Base-by-base conservation (phyloP, 176 grass and related monocot species). In the Paspalum vaginatum region DNA sequence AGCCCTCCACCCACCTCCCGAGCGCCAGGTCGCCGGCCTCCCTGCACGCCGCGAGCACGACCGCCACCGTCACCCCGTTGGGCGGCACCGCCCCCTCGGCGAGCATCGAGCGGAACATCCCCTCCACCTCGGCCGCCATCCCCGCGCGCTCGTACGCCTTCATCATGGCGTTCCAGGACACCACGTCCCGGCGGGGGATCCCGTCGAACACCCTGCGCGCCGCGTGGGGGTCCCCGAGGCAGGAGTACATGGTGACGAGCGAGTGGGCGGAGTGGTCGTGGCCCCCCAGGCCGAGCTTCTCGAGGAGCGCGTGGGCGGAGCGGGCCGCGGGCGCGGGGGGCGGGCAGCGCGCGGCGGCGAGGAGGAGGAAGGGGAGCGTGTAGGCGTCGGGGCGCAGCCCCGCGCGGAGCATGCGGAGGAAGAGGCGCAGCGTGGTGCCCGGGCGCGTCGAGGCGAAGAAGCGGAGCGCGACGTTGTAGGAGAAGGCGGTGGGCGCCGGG, bases 1-100 rank as follows among this genome's bases (percentile, higher is more conserved):
- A 86, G 17, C 27, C 75, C 72, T 97, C 91, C 48, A 97, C 25
- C 91, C 88, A 83, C 79, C 40, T 79, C 9, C 94, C 91, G 0
- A 89, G 65, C 14, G n/a, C 64, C 56, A 87, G 18, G 63, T 97
- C 74, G 14, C 80, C 90, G 4, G 86, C 63, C 11, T 87, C 77
- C 11, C 89, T 86, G 41, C 94, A 97, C 0, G 91, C 87, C 0
- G 89, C 41, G 8, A 91, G 80, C 74, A 88, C n/a, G 3, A 79
- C 43, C 0, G 86, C 81, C 12, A 84, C 6, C 0, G 81, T 88
- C 52, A 86, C 84, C 2, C 38, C 20, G 16, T 86, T 86, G 13
- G 84, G 79, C 18, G n/a, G 38, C 61, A 86, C 79, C 0, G 2
- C 53, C 0, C 68, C 79, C 74, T 86, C 68, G 0, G 18, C 6